Percentiles rank a stretch among this genome's conserved stretches.
These are phyloP conservation scores for Lepiota brunneoincarnata DNA, from an alignment of 768 basidiomycete species.

Conservation along the genomic window DNA sequence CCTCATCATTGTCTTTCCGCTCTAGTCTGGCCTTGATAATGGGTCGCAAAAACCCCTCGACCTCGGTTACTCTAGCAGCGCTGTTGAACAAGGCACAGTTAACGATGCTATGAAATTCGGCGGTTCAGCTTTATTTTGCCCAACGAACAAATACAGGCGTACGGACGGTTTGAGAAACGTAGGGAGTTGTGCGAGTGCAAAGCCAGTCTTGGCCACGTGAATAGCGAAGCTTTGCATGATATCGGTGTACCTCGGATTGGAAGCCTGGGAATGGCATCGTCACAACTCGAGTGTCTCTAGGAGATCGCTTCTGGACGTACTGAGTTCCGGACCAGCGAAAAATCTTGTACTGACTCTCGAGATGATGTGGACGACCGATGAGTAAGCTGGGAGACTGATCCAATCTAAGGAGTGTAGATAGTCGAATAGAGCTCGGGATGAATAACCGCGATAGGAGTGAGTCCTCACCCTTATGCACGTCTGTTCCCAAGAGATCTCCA, in stretches of 20 bases:
- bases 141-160: neutral
- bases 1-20: slow-evolving; percentile 1
- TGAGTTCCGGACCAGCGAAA: slow-evolving; percentile 26
- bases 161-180: slow-evolving; percentile 41
- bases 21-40: slow-evolving; percentile 10
- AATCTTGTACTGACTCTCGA: slow-evolving; percentile 23
- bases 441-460: neutral
- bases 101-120: slow-evolving; percentile 3
- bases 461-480: slow-evolving; percentile 18
- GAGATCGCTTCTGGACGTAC: slow-evolving; percentile 13
- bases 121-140: no score
- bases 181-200: slow-evolving; percentile 36
- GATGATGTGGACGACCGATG: slow-evolving; percentile 12
- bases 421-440: neutral
- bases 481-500: slow-evolving; percentile 26
- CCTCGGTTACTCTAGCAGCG: neutral
- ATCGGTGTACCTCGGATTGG: slow-evolving; percentile 35
- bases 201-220: slow-evolving; percentile 28
- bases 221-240: slow-evolving; percentile 33
- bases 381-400: slow-evolving; percentile 3
- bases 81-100: neutral
- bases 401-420: neutral
- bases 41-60: slow-evolving; percentile 7
- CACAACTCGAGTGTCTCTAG: neutral
- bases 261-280: slow-evolving; percentile 30